phyloP scores from a whole-genome alignment of 2,329 filamentous ascomycete species.

The Epichloe aotearoae region DNA sequence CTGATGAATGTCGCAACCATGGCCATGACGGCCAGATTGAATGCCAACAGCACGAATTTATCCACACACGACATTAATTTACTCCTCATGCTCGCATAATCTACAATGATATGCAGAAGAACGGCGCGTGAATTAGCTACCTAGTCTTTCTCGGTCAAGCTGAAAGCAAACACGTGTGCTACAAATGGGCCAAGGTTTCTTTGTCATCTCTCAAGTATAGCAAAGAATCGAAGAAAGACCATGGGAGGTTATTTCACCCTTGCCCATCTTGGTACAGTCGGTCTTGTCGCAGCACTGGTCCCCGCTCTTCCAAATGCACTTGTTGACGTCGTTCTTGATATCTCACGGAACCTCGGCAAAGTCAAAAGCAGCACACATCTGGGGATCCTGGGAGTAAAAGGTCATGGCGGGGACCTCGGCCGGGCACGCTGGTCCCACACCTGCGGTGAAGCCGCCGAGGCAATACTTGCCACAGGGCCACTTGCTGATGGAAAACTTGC shows the following conservation, averaged over 20 bases:
- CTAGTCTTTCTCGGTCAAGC: not conserved
- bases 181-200: not conserved
- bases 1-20: not conserved
- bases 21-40: not conserved
- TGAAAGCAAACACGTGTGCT: no score
- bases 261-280: slow-evolving; percentile 3
- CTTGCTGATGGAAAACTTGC: slow-evolving; percentile 10
- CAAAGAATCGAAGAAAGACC: no score
- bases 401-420: slow-evolving; percentile 8
- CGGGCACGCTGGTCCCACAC: slow-evolving; percentile 9
- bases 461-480: slow-evolving; percentile 11
- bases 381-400: slow-evolving; percentile 8
- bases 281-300: slow-evolving; percentile 7
- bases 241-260: not conserved
- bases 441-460: slow-evolving; percentile 7
- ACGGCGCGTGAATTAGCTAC: not conserved
- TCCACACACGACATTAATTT: not conserved
- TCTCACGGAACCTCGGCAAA: slow-evolving; percentile 11
- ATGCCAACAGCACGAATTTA: not conserved
- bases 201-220: not conserved
- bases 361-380: slow-evolving; percentile 8
- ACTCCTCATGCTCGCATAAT: not conserved
- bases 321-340: slow-evolving; percentile 7
- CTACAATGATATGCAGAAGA: not conserved
- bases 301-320: slow-evolving; percentile 9